phyloP scores from a whole-genome alignment of 2,329 filamentous ascomycete genomes.

The Albifimbria verrucaria region DNA sequence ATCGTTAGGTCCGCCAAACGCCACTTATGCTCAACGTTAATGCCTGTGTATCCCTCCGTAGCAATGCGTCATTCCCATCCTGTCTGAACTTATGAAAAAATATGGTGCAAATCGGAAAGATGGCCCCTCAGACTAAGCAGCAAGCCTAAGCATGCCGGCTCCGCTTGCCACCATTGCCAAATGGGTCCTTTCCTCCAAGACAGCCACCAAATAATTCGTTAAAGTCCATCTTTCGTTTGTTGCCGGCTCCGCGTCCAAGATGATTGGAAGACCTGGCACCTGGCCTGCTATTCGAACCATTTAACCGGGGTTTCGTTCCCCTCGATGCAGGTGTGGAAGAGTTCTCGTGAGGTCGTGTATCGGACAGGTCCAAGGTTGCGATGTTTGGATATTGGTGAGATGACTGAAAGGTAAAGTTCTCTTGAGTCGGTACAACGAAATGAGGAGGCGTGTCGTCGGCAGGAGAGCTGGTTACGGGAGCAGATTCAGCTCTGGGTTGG shows the following conservation, averaged over 20 bases:
- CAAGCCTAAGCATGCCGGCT: conserved; percentile 43
- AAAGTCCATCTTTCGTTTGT: conserved; percentile 71
- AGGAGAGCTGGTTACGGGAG: conserved; percentile 20
- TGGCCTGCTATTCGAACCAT: conserved; percentile 17
- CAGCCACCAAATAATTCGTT: conserved; percentile 73
- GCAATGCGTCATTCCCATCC: conserved; percentile 24
- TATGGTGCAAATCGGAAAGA: conserved; percentile 6
- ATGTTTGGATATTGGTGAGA: conserved; percentile 58
- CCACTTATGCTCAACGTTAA: conserved; percentile 31
- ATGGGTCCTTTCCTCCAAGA: conserved; percentile 60
- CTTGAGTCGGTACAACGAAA: conserved; percentile 50
- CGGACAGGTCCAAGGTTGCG: conserved; percentile 58
- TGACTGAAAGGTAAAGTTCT: conserved; percentile 69
- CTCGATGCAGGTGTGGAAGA: conserved; percentile 21
- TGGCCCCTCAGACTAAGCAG: conserved; percentile 3
- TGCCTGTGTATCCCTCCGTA: conserved; percentile 31
- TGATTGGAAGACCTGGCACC: conserved; percentile 30
- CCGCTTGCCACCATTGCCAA: conserved; percentile 47
- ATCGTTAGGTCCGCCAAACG: conserved; percentile 32
- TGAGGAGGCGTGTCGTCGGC: conserved; percentile 29
- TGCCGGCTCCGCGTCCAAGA: conserved; percentile 62
- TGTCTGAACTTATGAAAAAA: neutral
- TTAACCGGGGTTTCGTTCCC: conserved; percentile 25
- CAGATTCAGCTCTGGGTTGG: conserved; percentile 21
- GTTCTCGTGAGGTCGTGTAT: conserved; percentile 41